Evolutionary conservation across 345 rosid species (phyloP).

Genomic region (Brassica napus): DNA sequence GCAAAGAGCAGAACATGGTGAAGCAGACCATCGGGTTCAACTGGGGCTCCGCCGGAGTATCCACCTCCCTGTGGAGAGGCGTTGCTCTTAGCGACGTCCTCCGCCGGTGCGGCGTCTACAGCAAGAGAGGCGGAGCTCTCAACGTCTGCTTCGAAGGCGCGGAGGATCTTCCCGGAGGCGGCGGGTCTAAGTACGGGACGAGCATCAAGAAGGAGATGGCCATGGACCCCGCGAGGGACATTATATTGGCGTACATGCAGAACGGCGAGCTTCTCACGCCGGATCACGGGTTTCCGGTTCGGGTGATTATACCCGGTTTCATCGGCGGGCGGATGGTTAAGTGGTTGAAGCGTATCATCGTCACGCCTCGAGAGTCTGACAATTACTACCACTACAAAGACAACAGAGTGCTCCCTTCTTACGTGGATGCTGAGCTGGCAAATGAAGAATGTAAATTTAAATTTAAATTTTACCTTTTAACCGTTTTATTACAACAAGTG

Average conservation of each 20-base stretch:
- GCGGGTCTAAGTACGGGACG: conserved; percentile 91
- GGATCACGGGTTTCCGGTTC: conserved; percentile 90
- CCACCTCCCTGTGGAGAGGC: conserved; percentile 88
- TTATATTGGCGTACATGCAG: conserved; percentile 93
- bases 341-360: conserved; percentile 82
- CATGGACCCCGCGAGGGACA: conserved; percentile 83
- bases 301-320: conserved; percentile 82
- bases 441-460: conserved; percentile 64
- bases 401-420: conserved; percentile 84
- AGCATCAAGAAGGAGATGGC: conserved; percentile 66
- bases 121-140: conserved; percentile 62
- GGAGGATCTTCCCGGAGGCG: conserved; percentile 93
- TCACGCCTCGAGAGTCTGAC: conserved; percentile 71
- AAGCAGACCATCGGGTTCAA: conserved; percentile 84
- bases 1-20: conserved; percentile 91
- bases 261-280: conserved; percentile 80
- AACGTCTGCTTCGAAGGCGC: conserved; percentile 94
- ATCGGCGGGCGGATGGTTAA: conserved; percentile 97
- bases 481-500: not conserved
- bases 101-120: conserved; percentile 64
- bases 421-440: conserved; percentile 83
- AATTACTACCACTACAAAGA: conserved; percentile 78
- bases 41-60: conserved; percentile 87
- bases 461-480: not conserved
- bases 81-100: conserved; percentile 62